Base-by-base conservation (phyloP, 768 basidiomycete genomes). In the Auricularia heimuer region DNA sequence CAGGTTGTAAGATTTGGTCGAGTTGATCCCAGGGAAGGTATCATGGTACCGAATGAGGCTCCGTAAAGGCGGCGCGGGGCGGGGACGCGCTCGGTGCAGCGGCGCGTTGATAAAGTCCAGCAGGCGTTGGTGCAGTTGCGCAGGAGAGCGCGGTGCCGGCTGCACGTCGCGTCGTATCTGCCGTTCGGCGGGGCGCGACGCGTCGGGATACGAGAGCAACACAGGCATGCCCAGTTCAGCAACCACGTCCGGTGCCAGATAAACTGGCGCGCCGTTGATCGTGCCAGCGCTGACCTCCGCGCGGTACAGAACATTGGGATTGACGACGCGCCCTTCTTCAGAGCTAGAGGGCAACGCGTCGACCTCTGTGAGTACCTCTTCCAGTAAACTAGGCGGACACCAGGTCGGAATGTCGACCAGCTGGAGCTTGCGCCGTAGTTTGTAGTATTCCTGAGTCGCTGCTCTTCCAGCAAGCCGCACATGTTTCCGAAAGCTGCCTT, bases 1-100 rank as follows among this genome's bases (percentile, higher is more conserved):
- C 24, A 79, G 66, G 68, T 82, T 82, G 72, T 74, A 83, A 1
- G 81, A 79, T 7, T 66, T 70, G 61, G 78, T 76, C 24, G 79
- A 77, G 63, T 75, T 78, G 18, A 77, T 64, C 75, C 62, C 69
- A 73, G 6, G 66, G 61, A 37, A 72, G 73, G 62, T 24, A 64
- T 64, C 0, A 60, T 61, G 4, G 64, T 65, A 63, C 71, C 34
- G 42, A 66, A 69, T 18, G 67, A 67, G 2, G 68, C 68, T 1
- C 65, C 11, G 12, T 10, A 62, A 7, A 0, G 10, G 7, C 12
- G 62, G 21, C 16, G 62, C 7, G 8, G 62, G 62, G 6, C 24
- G 44, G 18, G 62, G 21, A 29, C 42, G 34, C 36, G 71, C 69
- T 18, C 76, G 73, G 14, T 73, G 76, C 35, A 70, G 71, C 7